phyloP scores from a whole-genome alignment of 1,284 basidiomycete genomes.

The Trametes versicolor region DNA sequence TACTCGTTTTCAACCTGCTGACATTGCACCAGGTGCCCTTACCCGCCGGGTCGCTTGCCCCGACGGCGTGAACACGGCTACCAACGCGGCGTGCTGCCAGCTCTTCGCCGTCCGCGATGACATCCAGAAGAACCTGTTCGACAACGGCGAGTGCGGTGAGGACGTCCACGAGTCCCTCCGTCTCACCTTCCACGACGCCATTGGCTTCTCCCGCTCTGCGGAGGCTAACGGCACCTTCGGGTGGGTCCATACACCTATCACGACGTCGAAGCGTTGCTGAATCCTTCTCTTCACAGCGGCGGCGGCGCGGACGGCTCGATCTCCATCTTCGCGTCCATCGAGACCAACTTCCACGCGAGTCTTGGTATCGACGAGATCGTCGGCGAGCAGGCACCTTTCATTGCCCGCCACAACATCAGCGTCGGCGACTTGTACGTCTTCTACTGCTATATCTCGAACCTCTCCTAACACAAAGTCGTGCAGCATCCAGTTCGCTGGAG shows the following conservation, averaged over 20 bases:
- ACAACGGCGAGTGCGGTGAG: constrained; percentile 26
- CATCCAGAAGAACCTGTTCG: constrained; percentile 30
- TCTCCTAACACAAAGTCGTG: background rate
- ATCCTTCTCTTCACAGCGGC: background rate
- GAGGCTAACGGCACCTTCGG: constrained; percentile 17
- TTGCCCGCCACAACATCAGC: constrained; percentile 45
- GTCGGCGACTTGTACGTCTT: constrained; percentile 48
- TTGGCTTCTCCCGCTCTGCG: constrained; percentile 24
- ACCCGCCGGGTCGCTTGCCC: constrained; percentile 27
- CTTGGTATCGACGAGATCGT: constrained; percentile 29
- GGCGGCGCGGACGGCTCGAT: constrained; percentile 27
- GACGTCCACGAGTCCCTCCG: constrained; percentile 31
- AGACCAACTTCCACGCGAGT: constrained; percentile 31
- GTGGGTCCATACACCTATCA: background rate
- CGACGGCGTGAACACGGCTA: constrained; percentile 21
- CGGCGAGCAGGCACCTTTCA: constrained; percentile 24
- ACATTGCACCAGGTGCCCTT: constrained; percentile 6
- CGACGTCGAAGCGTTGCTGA: no score
- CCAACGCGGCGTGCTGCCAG: constrained; percentile 26
- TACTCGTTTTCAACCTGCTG: background rate
- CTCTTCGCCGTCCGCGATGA: constrained; percentile 25
- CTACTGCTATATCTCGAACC: background rate
- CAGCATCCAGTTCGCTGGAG: constrained; percentile 52
- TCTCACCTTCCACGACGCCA: constrained; percentile 31
- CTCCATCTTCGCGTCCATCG: constrained; percentile 25